Base-by-base conservation (phyloP, 805 yeast species). In the Candida tallmaniae region DNA sequence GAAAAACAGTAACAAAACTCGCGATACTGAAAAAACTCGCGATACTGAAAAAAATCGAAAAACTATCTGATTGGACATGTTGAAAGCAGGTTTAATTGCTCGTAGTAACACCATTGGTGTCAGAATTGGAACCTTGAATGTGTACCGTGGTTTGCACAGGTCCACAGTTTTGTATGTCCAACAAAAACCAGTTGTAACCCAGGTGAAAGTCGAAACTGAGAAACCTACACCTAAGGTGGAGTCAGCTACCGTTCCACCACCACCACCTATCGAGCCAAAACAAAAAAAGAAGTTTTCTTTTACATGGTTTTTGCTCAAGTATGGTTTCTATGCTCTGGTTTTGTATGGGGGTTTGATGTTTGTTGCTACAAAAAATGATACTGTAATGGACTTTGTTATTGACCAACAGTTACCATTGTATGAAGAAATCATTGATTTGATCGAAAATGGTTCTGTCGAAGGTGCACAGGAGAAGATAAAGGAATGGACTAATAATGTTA, bases 371-470 rank as follows among this genome's bases (percentile, higher is more conserved):
- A 66, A 64, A 45, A 65, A 57, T 44, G 71, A 66, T 32, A 54
- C 51, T 34, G 70, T 65, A 11, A 55, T 65, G 65, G 70, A 65
- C 46, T 64, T 64, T 41, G 68, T 66, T 25, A 60, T 64, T 36
- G 71, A 65, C 45, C 47, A 63, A 34, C 62, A 65, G 36, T 57
- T 62, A 40, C 73, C 73, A 11, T 64, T 61, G 48, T 52, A 61
- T 38, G 73, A 66, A 40, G 65, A 62, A 44, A 42, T 64, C 29
- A 47, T 66, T 36, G 65, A 65, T 29, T 29, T 59, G 24, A 55
- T 62, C 28, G 71, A 65, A 44, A 47, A 52, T 28, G 67, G 65
- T 5, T 49, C 62, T 3, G 16, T 49, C 12, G 63, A 60, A 5
- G 70, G 62, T 32, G 16, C 64, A 29, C 41, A 53, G 38, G 41